Percentiles rank a stretch among this genome's conserved stretches.
These are phyloP conservation scores for Thelonectria blattea DNA, from an alignment of 2,329 filamentous ascomycete species.

Conservation along the genomic window DNA sequence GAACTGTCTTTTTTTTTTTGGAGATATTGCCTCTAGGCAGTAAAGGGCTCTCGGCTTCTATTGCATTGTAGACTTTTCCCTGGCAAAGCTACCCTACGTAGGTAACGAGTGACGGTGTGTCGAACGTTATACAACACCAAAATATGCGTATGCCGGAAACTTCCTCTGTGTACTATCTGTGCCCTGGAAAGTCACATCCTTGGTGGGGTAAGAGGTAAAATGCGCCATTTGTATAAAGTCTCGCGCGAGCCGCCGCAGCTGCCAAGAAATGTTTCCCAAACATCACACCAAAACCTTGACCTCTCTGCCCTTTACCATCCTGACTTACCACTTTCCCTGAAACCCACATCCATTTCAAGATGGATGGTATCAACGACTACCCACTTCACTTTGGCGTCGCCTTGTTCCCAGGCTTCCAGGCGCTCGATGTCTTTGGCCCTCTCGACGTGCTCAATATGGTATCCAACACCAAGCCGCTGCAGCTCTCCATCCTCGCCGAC, in stretches of 20 bases:
- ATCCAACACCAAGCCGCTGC: conserved; percentile 31
- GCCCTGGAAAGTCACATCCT: conserved; percentile 43
- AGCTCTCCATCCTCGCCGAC: conserved; percentile 38
- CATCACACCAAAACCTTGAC: no score
- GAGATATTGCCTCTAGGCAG: no score
- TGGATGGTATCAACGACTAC: background rate
- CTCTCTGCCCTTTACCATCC: background rate
- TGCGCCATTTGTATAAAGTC: conserved; percentile 7
- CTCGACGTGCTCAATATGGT: conserved; percentile 44
- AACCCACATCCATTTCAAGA: background rate
- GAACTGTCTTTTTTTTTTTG: no score
- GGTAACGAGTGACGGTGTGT: no score
- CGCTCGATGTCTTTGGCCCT: conserved; percentile 42
- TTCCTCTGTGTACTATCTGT: no score
- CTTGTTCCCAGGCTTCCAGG: conserved; percentile 34
- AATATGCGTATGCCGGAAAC: no score
- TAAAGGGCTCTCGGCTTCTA: no score
- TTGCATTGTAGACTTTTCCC: no score
- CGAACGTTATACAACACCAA: no score
- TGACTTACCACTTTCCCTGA: background rate
- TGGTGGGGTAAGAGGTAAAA: background rate
- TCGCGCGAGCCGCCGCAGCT: background rate
- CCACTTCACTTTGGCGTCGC: conserved; percentile 32
- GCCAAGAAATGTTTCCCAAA: background rate
- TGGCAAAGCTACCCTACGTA: no score